Conservation (phyloP, 2,329 filamentous ascomycete genomes). For the Juglanconis sp. region DNA sequence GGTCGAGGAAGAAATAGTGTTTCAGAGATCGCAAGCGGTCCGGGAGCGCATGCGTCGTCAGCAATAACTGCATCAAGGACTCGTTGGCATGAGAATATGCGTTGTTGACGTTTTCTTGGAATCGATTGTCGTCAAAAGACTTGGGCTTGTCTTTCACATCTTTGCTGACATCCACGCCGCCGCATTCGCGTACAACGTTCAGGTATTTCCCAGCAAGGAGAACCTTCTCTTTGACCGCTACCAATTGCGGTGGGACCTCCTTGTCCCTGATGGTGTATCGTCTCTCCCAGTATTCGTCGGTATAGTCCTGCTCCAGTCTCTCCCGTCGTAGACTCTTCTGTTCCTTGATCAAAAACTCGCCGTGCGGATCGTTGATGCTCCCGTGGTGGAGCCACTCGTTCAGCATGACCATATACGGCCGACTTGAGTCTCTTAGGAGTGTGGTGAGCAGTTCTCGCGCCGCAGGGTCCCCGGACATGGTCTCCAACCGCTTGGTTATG, state of each 20-base stretch:
- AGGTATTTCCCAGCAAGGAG: slow-evolving; percentile 94
- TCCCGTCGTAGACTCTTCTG: slow-evolving; percentile 93
- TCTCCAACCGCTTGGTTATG: slow-evolving; percentile 77
- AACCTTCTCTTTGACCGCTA: slow-evolving; percentile 89
- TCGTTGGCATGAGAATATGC: slow-evolving; percentile 96
- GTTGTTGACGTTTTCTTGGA: slow-evolving; percentile 91
- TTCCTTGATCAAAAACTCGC: slow-evolving; percentile 92
- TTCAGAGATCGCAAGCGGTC: slow-evolving; percentile 86
- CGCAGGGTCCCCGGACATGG: slow-evolving; percentile 90
- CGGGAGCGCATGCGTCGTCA: slow-evolving; percentile 89
- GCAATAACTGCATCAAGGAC: slow-evolving; percentile 81
- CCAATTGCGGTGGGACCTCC: slow-evolving; percentile 87
- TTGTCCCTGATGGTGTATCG: slow-evolving; percentile 91
- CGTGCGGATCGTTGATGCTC: slow-evolving; percentile 88
- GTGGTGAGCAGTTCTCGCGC: slow-evolving; percentile 78
- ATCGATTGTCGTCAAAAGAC: slow-evolving; percentile 87
- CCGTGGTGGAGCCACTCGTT: slow-evolving; percentile 99
- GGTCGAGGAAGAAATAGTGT: slow-evolving; percentile 98
- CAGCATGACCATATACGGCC: slow-evolving; percentile 95
- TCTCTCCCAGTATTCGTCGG: slow-evolving; percentile 98
- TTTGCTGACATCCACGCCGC: slow-evolving; percentile 90
- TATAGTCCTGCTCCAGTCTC: slow-evolving; percentile 90
- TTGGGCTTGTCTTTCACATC: slow-evolving; percentile 83
- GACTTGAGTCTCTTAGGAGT: slow-evolving; percentile 80
- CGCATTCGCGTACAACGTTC: slow-evolving; percentile 95